These are phyloP conservation scores for Epichloe sylvatica DNA, from an alignment of 2,329 filamentous ascomycete genomes.

Conservation along the genomic window DNA sequence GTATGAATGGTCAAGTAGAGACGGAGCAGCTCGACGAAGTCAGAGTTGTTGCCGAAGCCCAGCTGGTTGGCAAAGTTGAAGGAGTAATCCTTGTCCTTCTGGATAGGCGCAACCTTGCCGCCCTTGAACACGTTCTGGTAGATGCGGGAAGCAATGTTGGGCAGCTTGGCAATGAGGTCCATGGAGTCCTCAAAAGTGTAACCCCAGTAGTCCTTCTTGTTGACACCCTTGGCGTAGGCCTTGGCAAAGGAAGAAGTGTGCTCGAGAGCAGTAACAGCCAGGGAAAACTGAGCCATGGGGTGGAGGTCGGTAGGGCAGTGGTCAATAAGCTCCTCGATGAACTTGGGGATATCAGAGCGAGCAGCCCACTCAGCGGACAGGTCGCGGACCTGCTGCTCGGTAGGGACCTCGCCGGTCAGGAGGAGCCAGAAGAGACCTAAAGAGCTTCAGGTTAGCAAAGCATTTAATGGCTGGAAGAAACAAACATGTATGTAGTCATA, in stretches of 20 bases:
- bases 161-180: slow-evolving; percentile 99
- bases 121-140: slow-evolving; percentile 99
- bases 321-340: slow-evolving; percentile 98
- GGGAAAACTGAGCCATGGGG: slow-evolving; percentile 98
- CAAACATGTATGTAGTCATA: slow-evolving; percentile 20
- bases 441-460: neutral
- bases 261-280: slow-evolving; percentile 95
- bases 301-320: slow-evolving; percentile 97
- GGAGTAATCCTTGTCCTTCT: slow-evolving; percentile 98
- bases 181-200: slow-evolving; percentile 99
- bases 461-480: neutral
- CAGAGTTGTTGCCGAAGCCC: slow-evolving; percentile 83
- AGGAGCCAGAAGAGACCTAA: slow-evolving; percentile 97
- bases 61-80: slow-evolving; percentile 99
- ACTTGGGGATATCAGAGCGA: slow-evolving; percentile 91
- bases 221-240: slow-evolving; percentile 96
- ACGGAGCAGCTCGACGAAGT: slow-evolving; percentile 97
- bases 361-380: slow-evolving; percentile 98
- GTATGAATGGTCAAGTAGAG: slow-evolving; percentile 99
- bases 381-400: slow-evolving; percentile 95
- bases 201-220: slow-evolving; percentile 99
- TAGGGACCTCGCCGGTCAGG: slow-evolving; percentile 91
- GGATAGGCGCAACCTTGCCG: slow-evolving; percentile 86
- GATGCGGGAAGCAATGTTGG: slow-evolving; percentile 94
- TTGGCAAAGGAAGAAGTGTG: slow-evolving; percentile 96